Evolutionary conservation across 2,329 filamentous ascomycete species (phyloP).

Genomic region (Colletotrichum tabaci): DNA sequence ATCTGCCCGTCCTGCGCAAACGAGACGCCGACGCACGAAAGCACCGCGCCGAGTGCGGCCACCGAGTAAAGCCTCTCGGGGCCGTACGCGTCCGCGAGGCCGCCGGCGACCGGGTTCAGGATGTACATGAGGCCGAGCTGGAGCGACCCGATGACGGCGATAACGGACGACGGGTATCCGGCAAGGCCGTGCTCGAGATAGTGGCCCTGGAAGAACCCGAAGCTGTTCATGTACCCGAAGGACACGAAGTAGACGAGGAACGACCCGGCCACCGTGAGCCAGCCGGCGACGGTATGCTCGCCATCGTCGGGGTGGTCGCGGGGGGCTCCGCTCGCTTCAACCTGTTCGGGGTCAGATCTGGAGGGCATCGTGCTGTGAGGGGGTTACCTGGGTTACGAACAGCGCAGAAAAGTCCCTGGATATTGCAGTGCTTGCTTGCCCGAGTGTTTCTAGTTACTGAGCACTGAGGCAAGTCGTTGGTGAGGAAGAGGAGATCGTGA

Average conservation of each 20-base stretch:
- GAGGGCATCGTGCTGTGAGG: neutral
- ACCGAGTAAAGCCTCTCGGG: too few species aligned
- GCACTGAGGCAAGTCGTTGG: too few species aligned
- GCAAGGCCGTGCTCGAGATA: too few species aligned
- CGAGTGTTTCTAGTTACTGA: neutral
- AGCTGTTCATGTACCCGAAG: slow-evolving; percentile 56
- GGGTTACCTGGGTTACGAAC: slow-evolving; percentile 15
- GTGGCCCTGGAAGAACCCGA: slow-evolving; percentile 54
- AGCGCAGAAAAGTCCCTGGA: neutral
- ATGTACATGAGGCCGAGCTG: too few species aligned
- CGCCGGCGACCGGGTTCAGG: too few species aligned
- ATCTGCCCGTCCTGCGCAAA: too few species aligned
- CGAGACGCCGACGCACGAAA: too few species aligned
- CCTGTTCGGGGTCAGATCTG: slow-evolving; percentile 16
- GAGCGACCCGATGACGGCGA: too few species aligned
- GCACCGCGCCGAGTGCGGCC: too few species aligned
- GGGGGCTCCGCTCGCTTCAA: neutral
- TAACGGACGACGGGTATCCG: too few species aligned
- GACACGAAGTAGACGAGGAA: slow-evolving; percentile 40
- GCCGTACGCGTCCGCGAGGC: too few species aligned
- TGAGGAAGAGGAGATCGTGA: neutral
- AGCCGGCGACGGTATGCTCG: slow-evolving; percentile 8
- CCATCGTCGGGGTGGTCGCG: neutral
- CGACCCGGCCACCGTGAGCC: slow-evolving; percentile 35
- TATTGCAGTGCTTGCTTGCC: neutral